Evolutionary conservation across 805 yeast species (phyloP).

Genomic region (Candida nitratophila): DNA sequence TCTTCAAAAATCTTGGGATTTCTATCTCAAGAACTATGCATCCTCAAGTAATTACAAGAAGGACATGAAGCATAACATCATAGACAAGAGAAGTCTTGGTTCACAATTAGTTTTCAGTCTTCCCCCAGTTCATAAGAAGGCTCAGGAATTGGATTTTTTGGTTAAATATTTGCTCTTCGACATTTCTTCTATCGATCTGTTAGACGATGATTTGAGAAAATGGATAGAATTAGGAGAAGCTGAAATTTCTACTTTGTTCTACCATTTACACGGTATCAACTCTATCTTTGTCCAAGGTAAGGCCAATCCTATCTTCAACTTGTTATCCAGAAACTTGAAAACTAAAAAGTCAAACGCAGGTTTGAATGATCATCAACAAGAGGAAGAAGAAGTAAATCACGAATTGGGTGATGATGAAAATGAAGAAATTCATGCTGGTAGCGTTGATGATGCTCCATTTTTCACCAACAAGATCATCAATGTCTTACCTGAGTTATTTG

Average conservation of each 20-base stretch:
- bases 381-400: not conserved
- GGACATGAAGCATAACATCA: conserved; percentile 9
- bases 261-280: conserved; percentile 34
- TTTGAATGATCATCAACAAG: not conserved
- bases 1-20: conserved; percentile 23
- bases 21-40: conserved; percentile 13
- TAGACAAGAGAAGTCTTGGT: conserved; percentile 13
- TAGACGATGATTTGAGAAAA: conserved; percentile 26
- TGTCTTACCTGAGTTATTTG: conserved; percentile 13
- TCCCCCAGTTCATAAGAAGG: conserved; percentile 24
- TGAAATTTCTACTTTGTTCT: conserved; percentile 28
- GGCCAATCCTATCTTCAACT: not conserved
- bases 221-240: conserved; percentile 15
- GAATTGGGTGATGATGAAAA: conserved; percentile 2
- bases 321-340: not conserved
- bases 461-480: conserved; percentile 11
- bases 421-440: conserved; percentile 3
- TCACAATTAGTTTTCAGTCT: conserved; percentile 29
- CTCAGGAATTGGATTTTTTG: conserved; percentile 30
- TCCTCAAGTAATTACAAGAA: conserved; percentile 5
- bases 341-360: conserved; percentile 2
- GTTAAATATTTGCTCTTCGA: conserved; percentile 38
- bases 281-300: conserved; percentile 22
- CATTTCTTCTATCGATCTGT: conserved; percentile 25
- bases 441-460: conserved; percentile 9